A percentile compares a stretch with the other conserved stretches of the same genome.
phyloP scores from a whole-genome alignment of 2,329 filamentous ascomycete species.

The Diaporthe sp. region DNA sequence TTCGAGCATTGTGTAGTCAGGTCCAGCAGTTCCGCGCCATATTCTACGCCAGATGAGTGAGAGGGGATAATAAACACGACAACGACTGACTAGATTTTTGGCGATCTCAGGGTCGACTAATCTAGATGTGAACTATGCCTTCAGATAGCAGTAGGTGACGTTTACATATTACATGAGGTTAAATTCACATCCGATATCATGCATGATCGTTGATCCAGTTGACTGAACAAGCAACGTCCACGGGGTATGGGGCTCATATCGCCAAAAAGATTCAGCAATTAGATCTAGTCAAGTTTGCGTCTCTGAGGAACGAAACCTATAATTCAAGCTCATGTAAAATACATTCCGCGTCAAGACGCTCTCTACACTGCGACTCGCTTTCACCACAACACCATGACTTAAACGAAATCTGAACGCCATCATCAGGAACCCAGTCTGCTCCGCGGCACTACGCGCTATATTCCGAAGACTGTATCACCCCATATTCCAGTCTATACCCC shows the following conservation, averaged over 20 bases:
- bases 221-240: too few species aligned
- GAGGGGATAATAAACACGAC: too few species aligned
- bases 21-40: too few species aligned
- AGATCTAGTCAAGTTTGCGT: neutral
- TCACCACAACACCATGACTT: neutral
- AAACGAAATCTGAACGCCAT: accelerated
- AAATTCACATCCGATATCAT: too few species aligned
- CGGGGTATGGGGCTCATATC: neutral
- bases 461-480: neutral
- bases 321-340: accelerated
- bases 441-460: neutral
- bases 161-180: too few species aligned
- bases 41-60: too few species aligned
- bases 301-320: accelerated
- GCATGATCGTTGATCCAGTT: too few species aligned
- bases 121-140: too few species aligned
- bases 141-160: too few species aligned
- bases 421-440: neutral
- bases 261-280: neutral
- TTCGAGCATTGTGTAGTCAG: too few species aligned
- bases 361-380: neutral
- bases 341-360: neutral
- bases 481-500: neutral
- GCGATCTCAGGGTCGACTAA: too few species aligned
- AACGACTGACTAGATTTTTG: too few species aligned